These are phyloP conservation scores for Candida methanosorbosa DNA, from an alignment of 805 yeast genomes.

Conservation along the genomic window DNA sequence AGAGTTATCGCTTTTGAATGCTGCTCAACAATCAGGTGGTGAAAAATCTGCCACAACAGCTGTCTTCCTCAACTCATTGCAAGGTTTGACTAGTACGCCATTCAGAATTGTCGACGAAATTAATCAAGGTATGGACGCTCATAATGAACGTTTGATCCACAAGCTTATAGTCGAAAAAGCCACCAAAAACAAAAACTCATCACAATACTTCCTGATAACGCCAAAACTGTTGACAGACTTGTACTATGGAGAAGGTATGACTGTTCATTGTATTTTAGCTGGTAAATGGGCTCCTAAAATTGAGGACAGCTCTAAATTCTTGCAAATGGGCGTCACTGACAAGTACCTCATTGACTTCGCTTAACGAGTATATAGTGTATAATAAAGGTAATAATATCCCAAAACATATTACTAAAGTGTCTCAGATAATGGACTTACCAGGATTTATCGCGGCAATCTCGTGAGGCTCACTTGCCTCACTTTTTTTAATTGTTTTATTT, in stretches of 20 bases:
- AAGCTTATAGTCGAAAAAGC: constrained; percentile 79
- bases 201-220: constrained; percentile 88
- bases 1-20: constrained; percentile 60
- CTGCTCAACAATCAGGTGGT: constrained; percentile 95
- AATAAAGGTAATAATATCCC: too few species aligned
- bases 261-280: constrained; percentile 77
- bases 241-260: constrained; percentile 71
- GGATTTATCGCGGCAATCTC: too few species aligned
- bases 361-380: too few species aligned
- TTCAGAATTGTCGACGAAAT: constrained; percentile 96
- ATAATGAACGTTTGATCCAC: constrained; percentile 83
- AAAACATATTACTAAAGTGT: too few species aligned
- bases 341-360: constrained; percentile 7
- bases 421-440: too few species aligned
- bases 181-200: constrained; percentile 34
- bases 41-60: constrained; percentile 95
- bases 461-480: too few species aligned
- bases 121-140: constrained; percentile 97
- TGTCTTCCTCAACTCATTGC: constrained; percentile 81
- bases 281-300: constrained; percentile 23
- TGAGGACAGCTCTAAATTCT: constrained; percentile 10
- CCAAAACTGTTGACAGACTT: constrained; percentile 81
- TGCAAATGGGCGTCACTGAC: constrained; percentile 22
- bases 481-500: too few species aligned
- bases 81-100: constrained; percentile 81